These are phyloP conservation scores for Polyporus arcularius DNA, from an alignment of 768 basidiomycete genomes.

Conservation along the genomic window DNA sequence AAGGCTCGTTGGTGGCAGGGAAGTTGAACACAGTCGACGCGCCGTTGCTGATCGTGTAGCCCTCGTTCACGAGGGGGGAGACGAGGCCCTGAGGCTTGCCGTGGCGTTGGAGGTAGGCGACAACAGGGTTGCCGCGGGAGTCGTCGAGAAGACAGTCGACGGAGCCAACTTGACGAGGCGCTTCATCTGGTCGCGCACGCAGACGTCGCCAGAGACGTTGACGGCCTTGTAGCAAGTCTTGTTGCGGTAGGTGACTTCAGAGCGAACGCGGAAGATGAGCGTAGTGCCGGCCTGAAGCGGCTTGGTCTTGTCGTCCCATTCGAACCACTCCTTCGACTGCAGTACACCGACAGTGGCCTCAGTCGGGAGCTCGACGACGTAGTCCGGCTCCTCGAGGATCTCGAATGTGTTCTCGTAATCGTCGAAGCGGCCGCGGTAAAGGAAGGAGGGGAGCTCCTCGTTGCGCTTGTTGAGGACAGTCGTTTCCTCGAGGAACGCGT, in stretches of 20 bases:
- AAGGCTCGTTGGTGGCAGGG: conserved; percentile 92
- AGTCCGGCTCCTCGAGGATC: conserved; percentile 86
- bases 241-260: conserved; percentile 89
- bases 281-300: conserved; percentile 79
- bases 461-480: conserved; percentile 88
- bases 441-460: conserved; percentile 93
- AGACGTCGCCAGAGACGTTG: conserved; percentile 81
- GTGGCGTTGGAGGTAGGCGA: conserved; percentile 91
- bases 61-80: conserved; percentile 78
- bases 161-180: conserved; percentile 81
- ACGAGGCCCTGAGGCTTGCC: conserved; percentile 78
- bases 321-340: conserved; percentile 97
- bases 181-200: conserved; percentile 86
- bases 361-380: conserved; percentile 70
- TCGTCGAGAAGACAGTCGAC: conserved; percentile 87
- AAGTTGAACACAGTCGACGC: conserved; percentile 71
- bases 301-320: conserved; percentile 83
- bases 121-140: conserved; percentile 89
- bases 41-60: conserved; percentile 77
- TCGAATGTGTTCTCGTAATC: conserved; percentile 98
- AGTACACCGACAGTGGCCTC: conserved; percentile 88
- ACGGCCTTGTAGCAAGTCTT: conserved; percentile 82
- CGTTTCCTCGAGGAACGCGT: conserved; percentile 89
- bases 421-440: conserved; percentile 92
- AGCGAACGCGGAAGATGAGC: conserved; percentile 88